Percentiles rank a stretch among this genome's conserved stretches.
phyloP scores from a whole-genome alignment of 768 basidiomycete genomes.

The Filobasidium floriforme region DNA sequence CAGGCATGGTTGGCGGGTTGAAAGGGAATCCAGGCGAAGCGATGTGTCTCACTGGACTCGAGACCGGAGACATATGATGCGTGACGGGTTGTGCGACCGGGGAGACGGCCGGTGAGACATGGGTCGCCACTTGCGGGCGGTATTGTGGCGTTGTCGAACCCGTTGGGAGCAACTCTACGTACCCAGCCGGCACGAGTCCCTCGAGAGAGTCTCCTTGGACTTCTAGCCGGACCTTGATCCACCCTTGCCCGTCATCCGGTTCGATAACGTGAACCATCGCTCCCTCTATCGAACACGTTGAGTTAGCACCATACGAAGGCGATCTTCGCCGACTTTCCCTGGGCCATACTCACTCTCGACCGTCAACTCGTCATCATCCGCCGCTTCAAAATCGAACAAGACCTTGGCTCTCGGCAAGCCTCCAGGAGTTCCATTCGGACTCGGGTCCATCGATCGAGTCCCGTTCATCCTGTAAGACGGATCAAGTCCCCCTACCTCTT shows the following conservation, averaged over 20 bases:
- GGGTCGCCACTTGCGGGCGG: neutral
- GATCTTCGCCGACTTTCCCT: neutral
- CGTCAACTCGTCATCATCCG: conserved; percentile 10
- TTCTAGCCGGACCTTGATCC: conserved; percentile 13
- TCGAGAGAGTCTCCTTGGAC: neutral
- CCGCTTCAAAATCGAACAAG: conserved; percentile 11
- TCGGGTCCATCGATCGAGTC: too few relatives aligned
- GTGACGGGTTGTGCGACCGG: neutral
- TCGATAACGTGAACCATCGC: conserved; percentile 11
- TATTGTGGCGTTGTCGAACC: neutral
- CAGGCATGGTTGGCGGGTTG: neutral
- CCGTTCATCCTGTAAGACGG: neutral
- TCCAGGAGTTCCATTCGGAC: neutral
- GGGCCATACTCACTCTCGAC: conserved; percentile 10
- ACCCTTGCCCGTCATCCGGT: conserved; percentile 16
- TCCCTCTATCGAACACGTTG: neutral
- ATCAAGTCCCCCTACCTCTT: neutral
- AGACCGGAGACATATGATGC: neutral
- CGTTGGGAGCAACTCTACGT: neutral
- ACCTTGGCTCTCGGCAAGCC: neutral
- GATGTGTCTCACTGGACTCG: neutral
- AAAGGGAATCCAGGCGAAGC: conserved; percentile 1
- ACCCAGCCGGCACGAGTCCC: conserved; percentile 16
- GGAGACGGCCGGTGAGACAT: neutral
- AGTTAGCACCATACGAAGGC: neutral